Base-by-base conservation (phyloP, 495 filamentous ascomycete species). In the Entonaema liquescens region DNA sequence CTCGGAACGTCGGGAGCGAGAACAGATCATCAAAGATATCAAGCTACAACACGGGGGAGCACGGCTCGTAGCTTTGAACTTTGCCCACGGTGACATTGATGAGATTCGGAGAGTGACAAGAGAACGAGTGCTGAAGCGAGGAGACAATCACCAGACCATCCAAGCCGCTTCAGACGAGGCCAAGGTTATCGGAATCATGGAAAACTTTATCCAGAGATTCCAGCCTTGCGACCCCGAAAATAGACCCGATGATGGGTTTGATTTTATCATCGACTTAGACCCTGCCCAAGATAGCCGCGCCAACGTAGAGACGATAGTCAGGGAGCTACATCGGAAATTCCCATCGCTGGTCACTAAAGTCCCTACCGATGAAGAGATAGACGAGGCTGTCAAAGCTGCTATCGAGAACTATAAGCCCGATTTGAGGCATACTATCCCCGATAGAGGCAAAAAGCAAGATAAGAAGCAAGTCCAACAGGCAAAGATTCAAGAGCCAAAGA, bases 101-200 rank as follows among this genome's bases (percentile, higher is more conserved):
- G 77, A 82, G 3, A 93, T 98, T 62, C 86, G 89, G 9, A 82
- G 88, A 55, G 84, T 93, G n/a, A 97, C 92, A 0, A 89, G 88
- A 49, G 83, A 89, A 49, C 90, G 95, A 12, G 93, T 99, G 0
- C 81, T 98, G 23, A 82, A 86, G 0, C 92, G 95, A 13, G 95
- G 95, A 0, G 93, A 99, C 78, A 98, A 98, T 75, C 95, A 99
- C 74, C 95, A 99, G 77, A 98, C 95, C 11, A 99, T 99, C 73
- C 94, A 95, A 64, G 92, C 95, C 4, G 90, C 88, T 12, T 88
- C 85, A 33, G 81, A 88, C 53, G 78, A 80, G 38, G 78, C 82
- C 13, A 93, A 97, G 76, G 89, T 95, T 35, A 83, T 93, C 23
- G 88, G 88, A 8, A 98, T 99, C 74, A 98, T 99, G 95, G 90